These are phyloP conservation scores for Scheffersomyces lignosus DNA, from an alignment of 805 yeast species.

Conservation along the genomic window DNA sequence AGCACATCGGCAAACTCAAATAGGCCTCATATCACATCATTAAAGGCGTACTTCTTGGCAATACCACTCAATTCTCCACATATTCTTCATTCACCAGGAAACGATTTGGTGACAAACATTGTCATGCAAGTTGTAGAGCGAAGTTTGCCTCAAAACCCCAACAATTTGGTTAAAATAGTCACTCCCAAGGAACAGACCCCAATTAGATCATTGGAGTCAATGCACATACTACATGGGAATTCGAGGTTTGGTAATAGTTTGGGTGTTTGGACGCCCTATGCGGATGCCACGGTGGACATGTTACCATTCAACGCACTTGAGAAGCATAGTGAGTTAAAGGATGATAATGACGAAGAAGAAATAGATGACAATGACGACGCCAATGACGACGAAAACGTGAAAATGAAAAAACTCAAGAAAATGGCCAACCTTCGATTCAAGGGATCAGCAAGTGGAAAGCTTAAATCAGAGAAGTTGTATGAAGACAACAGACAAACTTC, in stretches of 20 bases:
- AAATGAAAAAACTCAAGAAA: slow-evolving; percentile 25
- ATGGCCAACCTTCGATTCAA: slow-evolving; percentile 62
- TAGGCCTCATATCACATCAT: slow-evolving; percentile 48
- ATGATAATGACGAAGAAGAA: too few relatives aligned
- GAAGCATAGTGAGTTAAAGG: slow-evolving; percentile 39
- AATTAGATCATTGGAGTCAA: slow-evolving; percentile 49
- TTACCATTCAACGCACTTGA: slow-evolving; percentile 55
- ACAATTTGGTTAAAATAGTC: slow-evolving; percentile 38
- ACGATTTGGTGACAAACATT: slow-evolving; percentile 45
- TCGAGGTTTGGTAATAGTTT: slow-evolving; percentile 61
- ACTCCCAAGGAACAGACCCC: slow-evolving; percentile 40
- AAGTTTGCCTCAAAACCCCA: slow-evolving; percentile 47
- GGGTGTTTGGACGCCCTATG: slow-evolving; percentile 76
- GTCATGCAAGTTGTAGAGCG: slow-evolving; percentile 62
- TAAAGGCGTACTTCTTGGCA: slow-evolving; percentile 64
- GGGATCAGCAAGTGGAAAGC: slow-evolving; percentile 46
- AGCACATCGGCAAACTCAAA: slow-evolving; percentile 11
- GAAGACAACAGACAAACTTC: slow-evolving; percentile 31
- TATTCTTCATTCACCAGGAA: slow-evolving; percentile 55
- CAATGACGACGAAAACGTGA: slow-evolving; percentile 8
- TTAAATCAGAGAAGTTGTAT: slow-evolving; percentile 36
- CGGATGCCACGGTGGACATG: slow-evolving; percentile 63
- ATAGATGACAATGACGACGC: slow-evolving; percentile 3
- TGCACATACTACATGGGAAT: slow-evolving; percentile 59
- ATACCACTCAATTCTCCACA: slow-evolving; percentile 68